These are phyloP conservation scores for Naganishia albida DNA, from an alignment of 1,284 basidiomycete genomes.

Conservation along the genomic window DNA sequence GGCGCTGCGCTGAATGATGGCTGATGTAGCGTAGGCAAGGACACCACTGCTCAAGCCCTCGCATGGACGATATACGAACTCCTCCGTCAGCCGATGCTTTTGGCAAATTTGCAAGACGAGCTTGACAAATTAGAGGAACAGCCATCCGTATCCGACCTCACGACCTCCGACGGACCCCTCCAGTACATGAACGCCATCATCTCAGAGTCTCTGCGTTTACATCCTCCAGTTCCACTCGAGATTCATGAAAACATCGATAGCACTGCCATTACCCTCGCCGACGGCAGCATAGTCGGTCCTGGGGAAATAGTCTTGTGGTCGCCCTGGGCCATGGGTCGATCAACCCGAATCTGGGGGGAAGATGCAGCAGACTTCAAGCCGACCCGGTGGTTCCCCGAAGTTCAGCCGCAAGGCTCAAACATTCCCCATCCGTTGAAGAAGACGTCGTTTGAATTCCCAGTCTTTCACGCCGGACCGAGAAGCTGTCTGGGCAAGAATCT, in stretches of 20 bases:
- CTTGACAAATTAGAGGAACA: constrained; percentile 16
- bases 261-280: constrained; percentile 32
- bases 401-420: background rate
- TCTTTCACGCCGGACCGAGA: constrained; percentile 40
- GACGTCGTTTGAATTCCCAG: constrained; percentile 38
- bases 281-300: constrained; percentile 33
- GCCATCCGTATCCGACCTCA: background rate
- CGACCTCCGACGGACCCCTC: constrained; percentile 5
- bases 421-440: constrained; percentile 30
- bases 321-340: constrained; percentile 36
- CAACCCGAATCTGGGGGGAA: constrained; percentile 34
- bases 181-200: constrained; percentile 34
- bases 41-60: constrained; percentile 38
- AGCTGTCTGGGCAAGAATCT: constrained; percentile 38
- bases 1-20: background rate
- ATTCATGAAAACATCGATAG: constrained; percentile 32
- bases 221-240: constrained; percentile 38
- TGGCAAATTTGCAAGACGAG: constrained; percentile 26
- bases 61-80: constrained; percentile 38
- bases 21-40: constrained; percentile 32
- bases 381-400: constrained; percentile 33
- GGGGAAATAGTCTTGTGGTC: constrained; percentile 37
- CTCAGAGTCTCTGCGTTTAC: constrained; percentile 37
- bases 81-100: constrained; percentile 30
- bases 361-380: constrained; percentile 36